Percentiles rank a stretch among this genome's conserved stretches.
phyloP scores from a whole-genome alignment of 2,329 filamentous ascomycete genomes.

The Calonectria crousiana region DNA sequence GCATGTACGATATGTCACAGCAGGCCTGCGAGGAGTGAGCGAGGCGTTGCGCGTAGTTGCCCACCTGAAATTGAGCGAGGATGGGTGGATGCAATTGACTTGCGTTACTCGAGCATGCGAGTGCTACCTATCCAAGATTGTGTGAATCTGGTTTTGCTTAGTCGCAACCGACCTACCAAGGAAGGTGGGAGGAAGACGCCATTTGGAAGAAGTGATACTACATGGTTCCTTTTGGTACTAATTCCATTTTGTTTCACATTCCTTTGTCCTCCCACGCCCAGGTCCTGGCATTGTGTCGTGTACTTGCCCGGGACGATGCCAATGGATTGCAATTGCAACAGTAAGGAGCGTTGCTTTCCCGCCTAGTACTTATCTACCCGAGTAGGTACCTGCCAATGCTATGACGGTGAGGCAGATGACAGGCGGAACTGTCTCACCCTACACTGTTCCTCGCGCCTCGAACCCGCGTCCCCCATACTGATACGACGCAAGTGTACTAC shows the following conservation, averaged over 20 bases:
- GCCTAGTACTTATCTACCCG: background rate
- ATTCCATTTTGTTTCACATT: conserved; percentile 9
- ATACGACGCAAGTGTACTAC: conserved; percentile 6
- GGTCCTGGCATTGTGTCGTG: background rate
- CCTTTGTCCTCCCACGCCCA: background rate
- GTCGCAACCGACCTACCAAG: background rate
- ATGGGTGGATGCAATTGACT: background rate
- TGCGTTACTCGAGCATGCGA: conserved; percentile 3
- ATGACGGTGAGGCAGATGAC: background rate
- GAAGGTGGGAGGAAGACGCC: background rate
- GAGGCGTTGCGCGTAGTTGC: background rate
- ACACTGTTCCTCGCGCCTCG: conserved; percentile 4
- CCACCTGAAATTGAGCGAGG: background rate
- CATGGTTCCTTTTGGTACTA: background rate
- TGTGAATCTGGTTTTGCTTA: background rate
- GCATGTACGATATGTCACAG: conserved; percentile 1
- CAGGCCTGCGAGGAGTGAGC: background rate
- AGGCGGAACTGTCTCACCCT: conserved; percentile 1
- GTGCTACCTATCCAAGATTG: conserved; percentile 1
- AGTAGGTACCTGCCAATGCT: background rate
- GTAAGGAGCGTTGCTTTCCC: background rate
- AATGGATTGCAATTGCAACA: background rate
- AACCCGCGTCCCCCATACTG: conserved; percentile 1
- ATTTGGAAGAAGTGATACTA: background rate
- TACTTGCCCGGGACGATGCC: background rate